Percentiles rank a stretch among this genome's conserved stretches.
These are phyloP conservation scores for Phaeomoniella chlamydospora DNA, from an alignment of 2,329 filamentous ascomycete genomes.

Conservation along the genomic window DNA sequence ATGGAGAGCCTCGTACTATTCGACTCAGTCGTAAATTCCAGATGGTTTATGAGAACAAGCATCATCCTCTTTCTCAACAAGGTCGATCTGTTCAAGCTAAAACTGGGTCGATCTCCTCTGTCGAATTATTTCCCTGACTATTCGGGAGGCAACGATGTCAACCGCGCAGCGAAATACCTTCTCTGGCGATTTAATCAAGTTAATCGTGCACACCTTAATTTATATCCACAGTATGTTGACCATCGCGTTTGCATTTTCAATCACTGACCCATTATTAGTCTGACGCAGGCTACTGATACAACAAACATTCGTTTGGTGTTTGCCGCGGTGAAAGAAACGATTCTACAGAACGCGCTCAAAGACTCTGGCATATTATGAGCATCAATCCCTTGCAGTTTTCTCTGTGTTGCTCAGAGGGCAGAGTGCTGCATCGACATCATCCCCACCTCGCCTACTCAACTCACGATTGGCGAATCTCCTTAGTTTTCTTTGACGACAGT, in stretches of 20 bases:
- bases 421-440: no score
- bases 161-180: constrained; percentile 93
- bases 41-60: constrained; percentile 98
- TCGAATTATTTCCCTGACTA: constrained; percentile 97
- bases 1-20: constrained; percentile 96
- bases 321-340: constrained; percentile 96
- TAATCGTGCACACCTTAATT: constrained; percentile 84
- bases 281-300: constrained; percentile 97
- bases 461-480: no score
- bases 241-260: neutral
- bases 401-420: no score
- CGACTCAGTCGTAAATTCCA: constrained; percentile 94
- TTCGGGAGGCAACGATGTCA: constrained; percentile 92
- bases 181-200: constrained; percentile 99
- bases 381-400: no score
- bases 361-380: constrained; percentile 85
- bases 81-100: constrained; percentile 94
- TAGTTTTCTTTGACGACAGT: no score
- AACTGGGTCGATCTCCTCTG: constrained; percentile 75
- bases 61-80: constrained; percentile 99
- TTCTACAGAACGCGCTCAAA: constrained; percentile 93
- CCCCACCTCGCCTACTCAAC: no score
- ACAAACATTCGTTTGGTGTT: constrained; percentile 97
- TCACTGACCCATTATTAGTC: constrained; percentile 35
- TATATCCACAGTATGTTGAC: constrained; percentile 82